Conservation (phyloP, 805 yeast genomes). For the Pichia cephalocereana region DNA sequence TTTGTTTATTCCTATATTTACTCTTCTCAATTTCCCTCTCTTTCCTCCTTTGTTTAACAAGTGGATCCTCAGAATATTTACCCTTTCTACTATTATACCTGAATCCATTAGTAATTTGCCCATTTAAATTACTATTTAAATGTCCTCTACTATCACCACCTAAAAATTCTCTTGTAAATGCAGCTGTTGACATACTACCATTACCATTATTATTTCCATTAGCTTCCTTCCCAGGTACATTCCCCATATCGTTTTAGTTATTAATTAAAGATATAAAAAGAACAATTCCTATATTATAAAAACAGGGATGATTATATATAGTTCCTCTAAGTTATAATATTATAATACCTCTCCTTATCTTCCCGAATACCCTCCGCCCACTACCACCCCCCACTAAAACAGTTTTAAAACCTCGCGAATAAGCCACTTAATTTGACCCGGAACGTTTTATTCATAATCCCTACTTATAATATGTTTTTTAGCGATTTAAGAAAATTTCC, state of each 20-base stretch:
- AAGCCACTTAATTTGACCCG: too few species aligned
- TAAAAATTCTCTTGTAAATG: not conserved
- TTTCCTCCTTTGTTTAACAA: slow-evolving; percentile 21
- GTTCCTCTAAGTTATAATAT: too few species aligned
- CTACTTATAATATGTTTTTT: too few species aligned
- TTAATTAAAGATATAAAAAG: not conserved
- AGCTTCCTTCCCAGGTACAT: slow-evolving; percentile 5
- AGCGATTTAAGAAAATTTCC: too few species aligned
- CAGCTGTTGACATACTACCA: not conserved
- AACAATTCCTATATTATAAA: not conserved
- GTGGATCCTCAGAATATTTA: not conserved
- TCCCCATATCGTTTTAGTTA: slow-evolving; percentile 1
- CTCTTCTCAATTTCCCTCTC: slow-evolving; percentile 48
- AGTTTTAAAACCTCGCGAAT: too few species aligned
- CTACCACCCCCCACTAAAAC: too few species aligned
- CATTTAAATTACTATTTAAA: not conserved
- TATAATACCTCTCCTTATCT: too few species aligned
- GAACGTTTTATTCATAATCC: too few species aligned
- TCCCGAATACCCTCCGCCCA: too few species aligned
- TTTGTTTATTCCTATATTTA: slow-evolving; percentile 42
- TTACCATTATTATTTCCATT: not conserved
- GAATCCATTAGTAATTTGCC: not conserved
- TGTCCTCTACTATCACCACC: not conserved
- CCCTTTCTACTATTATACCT: not conserved
- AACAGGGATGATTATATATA: not conserved